Conservation (phyloP, 2,329 filamentous ascomycete genomes). For the Metarhizium robertsii region DNA sequence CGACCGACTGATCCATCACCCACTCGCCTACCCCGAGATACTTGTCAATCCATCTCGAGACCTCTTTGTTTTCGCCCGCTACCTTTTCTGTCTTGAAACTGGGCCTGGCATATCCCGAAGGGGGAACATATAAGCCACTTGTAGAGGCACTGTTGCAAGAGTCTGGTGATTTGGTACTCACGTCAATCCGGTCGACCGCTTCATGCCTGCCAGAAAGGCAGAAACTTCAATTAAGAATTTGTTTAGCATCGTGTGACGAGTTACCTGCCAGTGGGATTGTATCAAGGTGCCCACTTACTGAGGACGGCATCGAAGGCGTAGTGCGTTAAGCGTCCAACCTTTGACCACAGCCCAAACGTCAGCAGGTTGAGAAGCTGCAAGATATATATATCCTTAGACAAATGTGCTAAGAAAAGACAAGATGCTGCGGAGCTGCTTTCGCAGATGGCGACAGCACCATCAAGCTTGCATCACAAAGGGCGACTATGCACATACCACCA, state of each 20-base stretch:
- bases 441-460: not conserved
- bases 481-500: conserved; percentile 22
- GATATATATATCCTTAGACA: conserved; percentile 23
- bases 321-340: conserved; percentile 89
- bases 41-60: conserved; percentile 83
- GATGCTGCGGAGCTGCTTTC: not conserved
- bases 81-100: conserved; percentile 86
- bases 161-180: conserved; percentile 46
- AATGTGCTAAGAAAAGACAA: conserved; percentile 4
- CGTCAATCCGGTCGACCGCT: conserved; percentile 95
- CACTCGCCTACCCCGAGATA: conserved; percentile 94
- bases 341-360: conserved; percentile 58
- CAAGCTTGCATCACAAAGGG: not conserved
- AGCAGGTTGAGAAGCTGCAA: conserved; percentile 55
- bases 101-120: conserved; percentile 36
- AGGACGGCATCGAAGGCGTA: conserved; percentile 95
- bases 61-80: conserved; percentile 67
- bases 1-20: conserved; percentile 96
- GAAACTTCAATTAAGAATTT: conserved; percentile 54
- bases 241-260: not conserved
- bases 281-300: conserved; percentile 42
- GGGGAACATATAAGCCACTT: conserved; percentile 18
- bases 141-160: not conserved
- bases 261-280: not conserved
- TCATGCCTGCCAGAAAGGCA: conserved; percentile 91